phyloP scores from a whole-genome alignment of 2,329 filamentous ascomycete genomes.

The Lasiodiplodia theobromae region DNA sequence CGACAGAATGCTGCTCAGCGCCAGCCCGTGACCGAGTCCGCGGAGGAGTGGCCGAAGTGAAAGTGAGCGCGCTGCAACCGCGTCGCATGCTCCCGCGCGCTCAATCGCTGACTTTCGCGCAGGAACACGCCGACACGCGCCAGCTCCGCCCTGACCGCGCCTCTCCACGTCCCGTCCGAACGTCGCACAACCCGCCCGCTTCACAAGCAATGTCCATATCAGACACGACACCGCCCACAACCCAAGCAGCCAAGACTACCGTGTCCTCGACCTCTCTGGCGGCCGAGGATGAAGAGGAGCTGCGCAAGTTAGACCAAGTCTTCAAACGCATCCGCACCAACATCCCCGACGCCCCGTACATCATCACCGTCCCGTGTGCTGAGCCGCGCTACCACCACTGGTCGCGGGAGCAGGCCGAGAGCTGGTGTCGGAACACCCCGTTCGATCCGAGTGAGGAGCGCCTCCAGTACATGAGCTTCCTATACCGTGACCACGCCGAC shows the following conservation, averaged over 20 bases:
- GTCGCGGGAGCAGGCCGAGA: conserved; percentile 48
- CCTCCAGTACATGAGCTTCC: conserved; percentile 68
- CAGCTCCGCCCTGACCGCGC: conserved; percentile 24
- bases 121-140: conserved; percentile 21
- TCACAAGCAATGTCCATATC: conserved; percentile 41
- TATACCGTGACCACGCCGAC: conserved; percentile 64
- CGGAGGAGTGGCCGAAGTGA: conserved; percentile 30
- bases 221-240: conserved; percentile 41
- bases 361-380: conserved; percentile 56
- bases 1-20: conserved; percentile 29
- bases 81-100: neutral
- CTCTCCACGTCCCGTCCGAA: conserved; percentile 24
- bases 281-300: conserved; percentile 44
- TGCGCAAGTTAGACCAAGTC: conserved; percentile 49
- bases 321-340: conserved; percentile 53
- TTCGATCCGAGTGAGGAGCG: conserved; percentile 64
- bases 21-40: conserved; percentile 30
- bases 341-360: conserved; percentile 54
- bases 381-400: conserved; percentile 51
- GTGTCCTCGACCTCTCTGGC: conserved; percentile 32
- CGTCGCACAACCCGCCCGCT: conserved; percentile 26
- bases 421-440: conserved; percentile 57
- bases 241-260: conserved; percentile 34
- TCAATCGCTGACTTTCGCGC: conserved; percentile 14
- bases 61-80: conserved; percentile 9